phyloP scores from a whole-genome alignment of 2,329 filamentous ascomycete species.

The Colletotrichum viniferum region DNA sequence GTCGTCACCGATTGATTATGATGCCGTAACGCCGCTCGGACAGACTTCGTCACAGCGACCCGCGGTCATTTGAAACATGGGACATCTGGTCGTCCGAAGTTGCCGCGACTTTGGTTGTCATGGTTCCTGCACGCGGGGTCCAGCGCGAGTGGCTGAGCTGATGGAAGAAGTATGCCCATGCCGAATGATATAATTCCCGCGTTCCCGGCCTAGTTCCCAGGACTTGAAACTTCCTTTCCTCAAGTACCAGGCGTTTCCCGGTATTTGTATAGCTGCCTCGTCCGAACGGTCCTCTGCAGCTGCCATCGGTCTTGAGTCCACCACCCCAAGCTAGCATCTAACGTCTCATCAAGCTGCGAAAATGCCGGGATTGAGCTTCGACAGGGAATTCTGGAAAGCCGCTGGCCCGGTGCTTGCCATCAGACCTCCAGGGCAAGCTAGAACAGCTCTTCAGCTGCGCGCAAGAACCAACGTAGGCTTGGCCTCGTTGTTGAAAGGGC shows the following conservation, averaged over 20 bases:
- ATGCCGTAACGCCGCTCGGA: background rate
- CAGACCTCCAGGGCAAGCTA: background rate
- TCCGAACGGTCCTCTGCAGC: background rate
- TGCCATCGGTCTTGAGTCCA: background rate
- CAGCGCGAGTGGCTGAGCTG: background rate
- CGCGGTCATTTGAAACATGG: background rate
- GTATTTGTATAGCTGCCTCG: background rate
- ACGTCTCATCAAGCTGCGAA: background rate
- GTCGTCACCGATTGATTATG: background rate
- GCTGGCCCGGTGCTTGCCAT: constrained; percentile 5
- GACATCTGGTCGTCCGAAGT: background rate
- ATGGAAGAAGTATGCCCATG: background rate
- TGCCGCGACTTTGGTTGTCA: background rate
- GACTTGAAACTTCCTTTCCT: background rate
- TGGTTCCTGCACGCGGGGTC: background rate
- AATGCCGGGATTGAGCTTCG: constrained; percentile 7
- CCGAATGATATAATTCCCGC: background rate
- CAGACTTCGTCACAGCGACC: background rate
- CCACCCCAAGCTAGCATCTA: background rate
- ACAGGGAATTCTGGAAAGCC: constrained; percentile 7
- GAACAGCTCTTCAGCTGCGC: background rate
- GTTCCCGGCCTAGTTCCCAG: background rate
- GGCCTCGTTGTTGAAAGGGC: background rate
- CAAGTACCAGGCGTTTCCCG: background rate
- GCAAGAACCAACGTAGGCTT: background rate